Conservation (phyloP, 2,329 filamentous ascomycete genomes). For the Penicillium thymicola region DNA sequence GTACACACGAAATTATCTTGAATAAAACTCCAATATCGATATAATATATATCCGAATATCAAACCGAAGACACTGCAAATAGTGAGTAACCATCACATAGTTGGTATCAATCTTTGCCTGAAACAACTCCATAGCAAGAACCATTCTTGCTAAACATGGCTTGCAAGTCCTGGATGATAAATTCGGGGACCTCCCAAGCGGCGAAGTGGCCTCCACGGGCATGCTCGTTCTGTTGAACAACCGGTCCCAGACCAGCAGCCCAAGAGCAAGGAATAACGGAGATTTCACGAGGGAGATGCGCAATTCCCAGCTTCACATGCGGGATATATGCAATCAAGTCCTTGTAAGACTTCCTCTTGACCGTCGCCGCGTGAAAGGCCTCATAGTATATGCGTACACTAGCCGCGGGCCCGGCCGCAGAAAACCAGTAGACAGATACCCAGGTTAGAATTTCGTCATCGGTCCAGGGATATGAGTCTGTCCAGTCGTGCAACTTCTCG, state of each 20-base stretch:
- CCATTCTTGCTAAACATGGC: conserved; percentile 17
- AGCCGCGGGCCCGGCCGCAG: conserved; percentile 65
- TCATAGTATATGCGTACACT: conserved; percentile 72
- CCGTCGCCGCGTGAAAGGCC: conserved; percentile 22
- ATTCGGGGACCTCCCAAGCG: conserved; percentile 20
- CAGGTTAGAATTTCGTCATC: conserved; percentile 74
- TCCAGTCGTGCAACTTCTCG: conserved; percentile 78
- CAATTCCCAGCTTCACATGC: conserved; percentile 17
- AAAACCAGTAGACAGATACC: conserved; percentile 72
- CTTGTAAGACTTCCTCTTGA: conserved; percentile 8
- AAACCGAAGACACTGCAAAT: not conserved
- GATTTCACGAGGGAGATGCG: conserved; percentile 21
- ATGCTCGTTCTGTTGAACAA: conserved; percentile 20
- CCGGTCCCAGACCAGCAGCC: conserved; percentile 17
- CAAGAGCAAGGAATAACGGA: conserved; percentile 18
- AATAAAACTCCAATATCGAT: too few species aligned
- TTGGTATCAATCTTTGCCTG: conserved; percentile 12
- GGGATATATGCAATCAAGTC: conserved; percentile 14
- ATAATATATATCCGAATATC: not conserved
- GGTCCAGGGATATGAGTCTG: conserved; percentile 68
- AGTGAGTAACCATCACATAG: not conserved
- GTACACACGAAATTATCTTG: too few species aligned
- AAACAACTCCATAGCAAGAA: conserved; percentile 14
- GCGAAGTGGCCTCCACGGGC: conserved; percentile 22
- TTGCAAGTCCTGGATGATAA: conserved; percentile 15